Base-by-base conservation (phyloP, 768 basidiomycete genomes). In the Coprinellus aureogranulatus region DNA sequence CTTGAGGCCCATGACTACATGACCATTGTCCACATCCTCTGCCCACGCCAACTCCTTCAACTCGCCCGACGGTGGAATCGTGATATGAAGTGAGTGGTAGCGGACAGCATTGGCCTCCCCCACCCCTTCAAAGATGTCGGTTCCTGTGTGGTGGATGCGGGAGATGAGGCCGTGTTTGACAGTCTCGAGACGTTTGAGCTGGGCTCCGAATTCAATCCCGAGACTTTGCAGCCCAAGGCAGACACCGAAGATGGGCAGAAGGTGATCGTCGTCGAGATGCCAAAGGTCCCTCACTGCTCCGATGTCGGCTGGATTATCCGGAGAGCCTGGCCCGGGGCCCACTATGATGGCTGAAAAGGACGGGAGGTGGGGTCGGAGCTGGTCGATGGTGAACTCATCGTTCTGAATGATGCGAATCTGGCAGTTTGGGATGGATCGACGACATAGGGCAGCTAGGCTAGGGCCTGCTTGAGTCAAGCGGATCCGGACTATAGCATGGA, bases 191-290 rank as follows among this genome's bases (percentile, higher is more conserved):
- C 84, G 77, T 59, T 78, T 73, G n/a, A 92, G 68, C 14, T 61
- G 66, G 3, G 84, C 90, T 18, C 88, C 90, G 63, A 76, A 80
- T 61, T 85, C 86, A 22, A 85, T 70, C 3, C 79, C 84, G 30
- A 93, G 75, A 65, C 90, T 91, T 68, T 93, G 91, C 14, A 91
- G 76, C 4, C 91, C 91, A 23, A 93, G 79, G 64, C 91, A 93
- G 9, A 93, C 91, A 2, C 91, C 91, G 63, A 92, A 92, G 48
- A 90, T 79, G 3, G 91, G 91, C 8, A 91, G 64, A 31, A 87
- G 53, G 41, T 77, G 65, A 4, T 69, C 64, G 20, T 81, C 78
- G 12, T 76, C 64, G 28, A 91, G 66, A 42, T 78, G 84, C 91
- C 91, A 93, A 3, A 92, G 71, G 59, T 89, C 75, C 52, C 76